Percentiles rank a stretch among this genome's conserved stretches.
These are phyloP conservation scores for Purpureocillium takamizusanense DNA, from an alignment of 2,329 filamentous ascomycete species.

Conservation along the genomic window DNA sequence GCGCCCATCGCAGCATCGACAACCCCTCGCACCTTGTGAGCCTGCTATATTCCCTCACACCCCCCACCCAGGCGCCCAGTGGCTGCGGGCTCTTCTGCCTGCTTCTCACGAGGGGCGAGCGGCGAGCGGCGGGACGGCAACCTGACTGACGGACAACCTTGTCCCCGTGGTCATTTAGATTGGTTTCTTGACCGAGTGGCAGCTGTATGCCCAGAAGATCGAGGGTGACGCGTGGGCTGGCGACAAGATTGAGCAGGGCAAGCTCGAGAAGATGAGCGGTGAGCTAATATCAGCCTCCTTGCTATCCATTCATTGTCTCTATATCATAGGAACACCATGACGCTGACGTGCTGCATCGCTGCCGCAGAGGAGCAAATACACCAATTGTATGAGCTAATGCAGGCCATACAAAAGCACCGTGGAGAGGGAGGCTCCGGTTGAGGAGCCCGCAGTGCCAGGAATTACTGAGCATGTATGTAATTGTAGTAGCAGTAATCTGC, in stretches of 20 bases:
- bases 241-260: constrained; percentile 71
- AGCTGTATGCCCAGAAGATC: constrained; percentile 84
- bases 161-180: too few species aligned
- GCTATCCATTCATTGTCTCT: too few species aligned
- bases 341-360: background rate
- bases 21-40: constrained; percentile 86
- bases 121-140: too few species aligned
- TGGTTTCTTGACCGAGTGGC: constrained; percentile 94
- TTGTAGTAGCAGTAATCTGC: too few species aligned
- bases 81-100: too few species aligned
- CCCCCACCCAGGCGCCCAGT: too few species aligned
- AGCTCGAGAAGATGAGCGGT: constrained; percentile 94
- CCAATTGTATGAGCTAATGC: constrained; percentile 91
- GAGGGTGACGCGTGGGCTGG: constrained; percentile 82
- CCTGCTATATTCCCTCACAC: too few species aligned
- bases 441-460: constrained; percentile 8
- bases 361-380: constrained; percentile 76
- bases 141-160: too few species aligned
- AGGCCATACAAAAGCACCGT: constrained; percentile 51
- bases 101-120: too few species aligned
- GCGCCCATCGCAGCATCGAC: constrained; percentile 72
- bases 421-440: constrained; percentile 16
- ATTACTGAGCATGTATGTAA: background rate
- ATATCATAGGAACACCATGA: background rate
- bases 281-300: constrained; percentile 22